Conservation (phyloP, 129 eudicot genomes). For the Helianthus annuus region DNA sequence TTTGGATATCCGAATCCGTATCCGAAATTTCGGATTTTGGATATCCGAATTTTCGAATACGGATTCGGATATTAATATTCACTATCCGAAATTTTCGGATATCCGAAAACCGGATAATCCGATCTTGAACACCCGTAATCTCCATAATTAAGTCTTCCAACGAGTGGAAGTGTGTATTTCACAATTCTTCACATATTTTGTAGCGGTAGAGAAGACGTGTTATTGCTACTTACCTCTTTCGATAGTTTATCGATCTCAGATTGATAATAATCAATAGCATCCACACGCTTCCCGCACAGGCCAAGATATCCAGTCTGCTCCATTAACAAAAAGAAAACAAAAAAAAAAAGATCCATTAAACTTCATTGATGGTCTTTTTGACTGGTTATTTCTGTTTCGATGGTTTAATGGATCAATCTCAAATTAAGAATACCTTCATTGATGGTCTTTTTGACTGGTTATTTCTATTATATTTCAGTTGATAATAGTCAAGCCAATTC, state of each 20-base stretch:
- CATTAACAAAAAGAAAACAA: conserved; percentile 13
- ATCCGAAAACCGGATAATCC: too few species aligned
- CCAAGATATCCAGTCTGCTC: conserved; percentile 70
- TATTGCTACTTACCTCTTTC: conserved; percentile 47
- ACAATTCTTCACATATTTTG: not conserved
- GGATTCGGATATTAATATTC: too few species aligned
- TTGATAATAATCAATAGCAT: conserved; percentile 64
- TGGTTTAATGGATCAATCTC: not conserved
- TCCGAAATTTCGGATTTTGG: too few species aligned
- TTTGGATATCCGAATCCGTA: too few species aligned
- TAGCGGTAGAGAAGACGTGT: not conserved
- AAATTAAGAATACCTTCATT: conserved; percentile 51
- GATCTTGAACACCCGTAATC: not conserved
- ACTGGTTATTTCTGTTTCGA: not conserved
- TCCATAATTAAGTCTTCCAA: not conserved
- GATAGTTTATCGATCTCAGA: conserved; percentile 49
- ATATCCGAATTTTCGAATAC: too few species aligned
- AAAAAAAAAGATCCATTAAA: conserved; percentile 1
- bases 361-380: not conserved
- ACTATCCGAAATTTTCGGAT: too few species aligned
- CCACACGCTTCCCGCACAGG: conserved; percentile 59
- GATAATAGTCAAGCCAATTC: conserved; percentile 90
- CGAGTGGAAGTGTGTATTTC: not conserved
- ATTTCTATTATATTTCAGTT: conserved; percentile 61
- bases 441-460: conserved; percentile 52